Percentiles rank a stretch among this genome's conserved stretches.
These are phyloP conservation scores for Moesziomyces sp. DNA, from an alignment of 1,284 basidiomycete species.

Conservation along the genomic window DNA sequence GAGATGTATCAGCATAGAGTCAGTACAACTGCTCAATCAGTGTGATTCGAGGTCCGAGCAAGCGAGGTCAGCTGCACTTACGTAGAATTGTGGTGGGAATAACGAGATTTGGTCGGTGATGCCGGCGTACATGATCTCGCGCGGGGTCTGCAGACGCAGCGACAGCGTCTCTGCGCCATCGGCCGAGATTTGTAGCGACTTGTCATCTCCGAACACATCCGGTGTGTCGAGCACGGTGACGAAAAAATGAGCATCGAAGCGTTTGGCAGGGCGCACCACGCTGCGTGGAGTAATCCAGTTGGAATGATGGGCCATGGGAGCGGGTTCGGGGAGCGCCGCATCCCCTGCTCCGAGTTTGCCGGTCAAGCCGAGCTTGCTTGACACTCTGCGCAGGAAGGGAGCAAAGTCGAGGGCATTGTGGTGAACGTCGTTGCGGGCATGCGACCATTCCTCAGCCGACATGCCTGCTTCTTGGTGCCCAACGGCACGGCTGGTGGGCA, in stretches of 20 bases:
- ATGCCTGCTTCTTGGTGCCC: slow-evolving; percentile 56
- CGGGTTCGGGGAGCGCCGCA: slow-evolving; percentile 27
- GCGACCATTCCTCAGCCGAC: slow-evolving; percentile 49
- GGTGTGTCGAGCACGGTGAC: slow-evolving; percentile 53
- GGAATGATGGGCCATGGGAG: slow-evolving; percentile 53
- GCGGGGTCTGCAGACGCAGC: slow-evolving; percentile 44
- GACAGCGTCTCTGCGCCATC: slow-evolving; percentile 58
- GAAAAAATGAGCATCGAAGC: slow-evolving; percentile 64
- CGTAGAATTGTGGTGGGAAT: slow-evolving; percentile 63
- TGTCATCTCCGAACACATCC: slow-evolving; percentile 44
- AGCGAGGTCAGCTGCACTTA: not conserved
- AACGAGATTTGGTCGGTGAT: slow-evolving; percentile 54
- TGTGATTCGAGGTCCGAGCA: no score
- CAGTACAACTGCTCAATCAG: no score
- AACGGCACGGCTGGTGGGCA: slow-evolving; percentile 53
- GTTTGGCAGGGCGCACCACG: slow-evolving; percentile 58
- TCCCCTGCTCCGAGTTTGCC: slow-evolving; percentile 6
- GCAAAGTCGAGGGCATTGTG: slow-evolving; percentile 56
- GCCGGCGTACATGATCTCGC: slow-evolving; percentile 47
- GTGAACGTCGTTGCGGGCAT: slow-evolving; percentile 55
- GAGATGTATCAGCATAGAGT: not conserved
- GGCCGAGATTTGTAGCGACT: slow-evolving; percentile 43
- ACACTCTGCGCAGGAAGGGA: slow-evolving; percentile 49
- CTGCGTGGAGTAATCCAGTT: slow-evolving; percentile 62
- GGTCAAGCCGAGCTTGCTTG: slow-evolving; percentile 21